Conservation (phyloP, 768 basidiomycete species). For the Phlebiopsis gigantea region DNA sequence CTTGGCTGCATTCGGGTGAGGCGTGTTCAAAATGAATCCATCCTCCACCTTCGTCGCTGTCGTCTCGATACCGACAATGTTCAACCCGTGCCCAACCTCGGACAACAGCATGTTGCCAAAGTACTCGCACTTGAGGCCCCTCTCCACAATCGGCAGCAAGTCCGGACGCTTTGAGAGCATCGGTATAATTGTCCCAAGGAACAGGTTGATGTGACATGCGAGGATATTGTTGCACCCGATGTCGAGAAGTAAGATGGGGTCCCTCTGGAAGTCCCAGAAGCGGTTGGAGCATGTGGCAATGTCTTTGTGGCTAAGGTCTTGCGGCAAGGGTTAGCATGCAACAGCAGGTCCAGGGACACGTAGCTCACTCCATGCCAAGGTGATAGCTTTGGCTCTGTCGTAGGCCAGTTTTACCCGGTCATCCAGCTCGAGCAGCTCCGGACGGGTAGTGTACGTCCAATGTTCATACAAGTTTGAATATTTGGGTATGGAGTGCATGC, state of each 20-base stretch:
- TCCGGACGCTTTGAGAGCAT: background rate
- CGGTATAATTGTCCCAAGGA: background rate
- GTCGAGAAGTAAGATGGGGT: background rate
- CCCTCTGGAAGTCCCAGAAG: background rate
- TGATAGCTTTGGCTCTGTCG: background rate
- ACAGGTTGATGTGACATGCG: background rate
- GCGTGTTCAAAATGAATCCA: constrained; percentile 1
- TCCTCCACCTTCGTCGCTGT: background rate
- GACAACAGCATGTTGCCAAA: background rate
- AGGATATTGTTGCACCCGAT: background rate
- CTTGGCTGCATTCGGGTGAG: background rate
- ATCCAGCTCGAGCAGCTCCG: background rate
- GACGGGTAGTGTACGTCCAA: background rate
- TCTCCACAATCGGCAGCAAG: background rate
- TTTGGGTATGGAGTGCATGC: too few relatives aligned
- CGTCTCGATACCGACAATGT: background rate
- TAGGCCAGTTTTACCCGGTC: background rate
- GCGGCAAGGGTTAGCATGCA: background rate
- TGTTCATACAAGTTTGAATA: background rate
- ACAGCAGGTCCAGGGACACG: background rate
- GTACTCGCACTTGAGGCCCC: background rate
- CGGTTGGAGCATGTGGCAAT: background rate
- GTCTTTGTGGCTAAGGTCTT: background rate
- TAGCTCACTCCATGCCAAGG: background rate
- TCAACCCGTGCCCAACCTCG: background rate